Percentiles rank a stretch among this genome's conserved stretches.
phyloP scores from a whole-genome alignment of 305 asterid species.

The Fraxinus sp. region DNA sequence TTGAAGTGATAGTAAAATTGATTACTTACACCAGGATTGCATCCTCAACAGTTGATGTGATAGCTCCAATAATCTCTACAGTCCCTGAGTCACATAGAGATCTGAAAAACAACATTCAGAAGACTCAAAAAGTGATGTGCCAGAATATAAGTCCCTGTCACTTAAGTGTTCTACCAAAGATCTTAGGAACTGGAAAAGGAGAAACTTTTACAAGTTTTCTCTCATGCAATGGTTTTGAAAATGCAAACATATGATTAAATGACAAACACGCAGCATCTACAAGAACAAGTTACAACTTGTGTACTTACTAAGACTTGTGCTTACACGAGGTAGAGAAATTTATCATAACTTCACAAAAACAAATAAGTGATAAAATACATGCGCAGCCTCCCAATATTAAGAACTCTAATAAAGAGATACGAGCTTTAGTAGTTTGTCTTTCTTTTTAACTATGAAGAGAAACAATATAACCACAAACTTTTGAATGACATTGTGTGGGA shows the following conservation, averaged over 20 bases:
- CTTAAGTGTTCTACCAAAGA: not conserved
- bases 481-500: not conserved
- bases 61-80: slow-evolving; percentile 90
- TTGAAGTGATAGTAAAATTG: not conserved
- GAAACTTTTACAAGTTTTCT: not conserved
- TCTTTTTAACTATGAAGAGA: not conserved
- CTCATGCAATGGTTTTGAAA: not conserved
- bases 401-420: not conserved
- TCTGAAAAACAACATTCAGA: slow-evolving; percentile 45
- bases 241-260: slow-evolving; percentile 2
- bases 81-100: slow-evolving; percentile 88
- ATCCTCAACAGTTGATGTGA: slow-evolving; percentile 87
- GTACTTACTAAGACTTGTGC: not conserved
- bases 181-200: not conserved
- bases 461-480: not conserved
- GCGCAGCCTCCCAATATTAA: not conserved
- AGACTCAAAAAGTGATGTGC: slow-evolving; percentile 12
- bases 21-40: slow-evolving; percentile 77
- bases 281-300: slow-evolving; percentile 17
- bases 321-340: slow-evolving; percentile 17
- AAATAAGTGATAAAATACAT: not conserved
- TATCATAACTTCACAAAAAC: not conserved
- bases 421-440: not conserved
- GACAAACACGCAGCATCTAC: slow-evolving; percentile 13
- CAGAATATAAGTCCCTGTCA: not conserved